Evolutionary conservation across 2,329 filamentous ascomycete genomes (phyloP), one percentile per base, ranked within the genome.

Genomic region (Fusarium sp.): DNA sequence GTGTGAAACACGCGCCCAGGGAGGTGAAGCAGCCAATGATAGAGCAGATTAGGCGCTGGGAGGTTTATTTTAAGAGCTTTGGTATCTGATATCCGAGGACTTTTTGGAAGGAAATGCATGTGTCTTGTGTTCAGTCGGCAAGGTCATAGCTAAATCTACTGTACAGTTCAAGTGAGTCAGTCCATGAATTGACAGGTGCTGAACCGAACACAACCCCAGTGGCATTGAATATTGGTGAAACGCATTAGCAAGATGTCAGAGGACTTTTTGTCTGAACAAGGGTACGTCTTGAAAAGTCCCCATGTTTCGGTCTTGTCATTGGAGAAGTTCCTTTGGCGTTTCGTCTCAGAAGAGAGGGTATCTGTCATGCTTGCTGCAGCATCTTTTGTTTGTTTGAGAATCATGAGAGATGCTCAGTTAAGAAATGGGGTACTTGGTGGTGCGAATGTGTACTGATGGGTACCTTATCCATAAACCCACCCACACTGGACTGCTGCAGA

Each of bases 31-130:
- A 63, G 55, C 77, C 77, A 79, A 79, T 79, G 43, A 57, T 54
- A 53, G 55, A 49, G 14, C n/a, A 64, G 56, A 65, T 67, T 79
- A 79, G 72, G 77, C 76, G 76, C 77, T 71, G 71, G 60, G 70
- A 59, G 58, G 61, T 63, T 44, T 60, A 53, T 66, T 66, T 66
- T 66, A 62, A 62, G 62, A 66, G 27, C 34, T 38, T 22, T 22
- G 56, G 44, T 18, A 45, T 34, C n/a, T 16, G 47, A 43, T n/a
- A 34, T 22, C 62, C 34, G 22, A 22, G 30, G 29, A 52, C 49
- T 20, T 50, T 34, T 44, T 38, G 24, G 14, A 29, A 10, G 25
- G 38, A 29, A 32, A 27, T 54, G 30, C 29, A 16, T 50, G 25
- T 30, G 34, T n/a, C 29, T 49, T 32, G 24, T 49, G 29, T 57